Conservation (phyloP, 2,329 filamentous ascomycete species). For the Byssoonygena ceratinophila region DNA sequence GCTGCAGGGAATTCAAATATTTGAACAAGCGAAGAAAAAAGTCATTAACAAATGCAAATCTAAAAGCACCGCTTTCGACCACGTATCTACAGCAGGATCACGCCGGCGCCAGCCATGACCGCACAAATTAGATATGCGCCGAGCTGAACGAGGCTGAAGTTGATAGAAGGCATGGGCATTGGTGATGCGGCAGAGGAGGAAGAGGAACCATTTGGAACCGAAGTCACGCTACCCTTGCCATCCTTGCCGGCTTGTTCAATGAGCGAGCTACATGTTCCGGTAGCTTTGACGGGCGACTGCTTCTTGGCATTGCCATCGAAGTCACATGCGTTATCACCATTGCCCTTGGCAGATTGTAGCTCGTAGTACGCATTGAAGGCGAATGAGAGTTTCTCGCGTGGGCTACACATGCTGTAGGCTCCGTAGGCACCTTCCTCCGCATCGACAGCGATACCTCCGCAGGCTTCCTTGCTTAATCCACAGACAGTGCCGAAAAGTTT, state of each 20-base stretch:
- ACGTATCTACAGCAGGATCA: constrained; percentile 37
- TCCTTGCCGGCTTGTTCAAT: constrained; percentile 33
- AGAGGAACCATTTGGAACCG: constrained; percentile 21
- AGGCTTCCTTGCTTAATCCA: constrained; percentile 29
- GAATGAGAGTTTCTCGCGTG: constrained; percentile 35
- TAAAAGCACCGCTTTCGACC: background rate
- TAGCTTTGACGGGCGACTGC: constrained; percentile 26
- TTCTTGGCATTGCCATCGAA: constrained; percentile 35
- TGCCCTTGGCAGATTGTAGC: constrained; percentile 27
- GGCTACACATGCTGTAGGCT: constrained; percentile 39
- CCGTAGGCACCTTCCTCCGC: constrained; percentile 35
- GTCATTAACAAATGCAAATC: constrained; percentile 2
- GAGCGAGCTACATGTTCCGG: constrained; percentile 30
- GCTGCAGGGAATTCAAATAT: background rate
- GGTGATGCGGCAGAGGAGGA: constrained; percentile 25
- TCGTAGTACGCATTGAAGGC: constrained; percentile 38
- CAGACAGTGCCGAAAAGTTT: constrained; percentile 52
- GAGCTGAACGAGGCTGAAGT: constrained; percentile 34
- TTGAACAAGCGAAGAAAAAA: background rate
- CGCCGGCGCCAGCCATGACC: constrained; percentile 35
- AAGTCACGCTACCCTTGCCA: constrained; percentile 33
- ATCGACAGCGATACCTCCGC: constrained; percentile 32
- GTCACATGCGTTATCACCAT: constrained; percentile 32
- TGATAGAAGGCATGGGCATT: constrained; percentile 25
- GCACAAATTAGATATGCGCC: constrained; percentile 37